Evolutionary conservation across 257 asterid genomes (phyloP).

Genomic region (Nicotiana attenuata): DNA sequence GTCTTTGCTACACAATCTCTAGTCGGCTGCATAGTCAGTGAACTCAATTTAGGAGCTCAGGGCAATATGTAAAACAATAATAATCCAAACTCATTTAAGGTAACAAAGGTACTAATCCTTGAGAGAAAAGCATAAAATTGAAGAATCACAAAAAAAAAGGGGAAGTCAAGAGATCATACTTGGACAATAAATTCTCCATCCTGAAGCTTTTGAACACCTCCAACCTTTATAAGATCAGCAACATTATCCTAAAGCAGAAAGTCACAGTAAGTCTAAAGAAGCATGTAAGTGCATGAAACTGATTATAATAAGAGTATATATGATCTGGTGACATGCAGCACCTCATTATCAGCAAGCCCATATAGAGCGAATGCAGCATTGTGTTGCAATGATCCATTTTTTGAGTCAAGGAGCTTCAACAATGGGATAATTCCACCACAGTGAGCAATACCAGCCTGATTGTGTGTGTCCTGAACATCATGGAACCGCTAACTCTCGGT

Average conservation of each 20-base stretch:
- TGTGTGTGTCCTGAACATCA: constrained; percentile 70
- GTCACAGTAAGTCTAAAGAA: constrained; percentile 9
- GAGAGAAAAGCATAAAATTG: background rate
- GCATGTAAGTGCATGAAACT: constrained; percentile 5
- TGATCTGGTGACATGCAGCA: constrained; percentile 12
- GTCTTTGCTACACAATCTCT: constrained; percentile 98
- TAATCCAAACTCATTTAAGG: background rate
- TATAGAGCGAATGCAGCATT: constrained; percentile 99
- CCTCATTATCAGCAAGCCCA: constrained; percentile 99
- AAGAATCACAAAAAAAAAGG: background rate
- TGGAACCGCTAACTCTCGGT: background rate
- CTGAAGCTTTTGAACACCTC: constrained; percentile 95
- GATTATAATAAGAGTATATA: background rate
- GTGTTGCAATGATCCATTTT: constrained; percentile 94
- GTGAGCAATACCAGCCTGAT: constrained; percentile 98
- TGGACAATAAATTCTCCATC: constrained; percentile 97
- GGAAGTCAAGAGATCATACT: constrained; percentile 30
- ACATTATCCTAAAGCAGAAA: constrained; percentile 72
- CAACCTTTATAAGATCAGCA: constrained; percentile 83
- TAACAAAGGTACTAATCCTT: background rate
- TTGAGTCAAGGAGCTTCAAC: constrained; percentile 87
- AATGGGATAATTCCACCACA: constrained; percentile 81
- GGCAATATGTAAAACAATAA: background rate
- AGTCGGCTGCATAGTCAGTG: constrained; percentile 70
- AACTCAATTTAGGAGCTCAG: background rate